Evolutionary conservation across 768 basidiomycete species (phyloP).

Genomic region (Suillus subalutaceus): DNA sequence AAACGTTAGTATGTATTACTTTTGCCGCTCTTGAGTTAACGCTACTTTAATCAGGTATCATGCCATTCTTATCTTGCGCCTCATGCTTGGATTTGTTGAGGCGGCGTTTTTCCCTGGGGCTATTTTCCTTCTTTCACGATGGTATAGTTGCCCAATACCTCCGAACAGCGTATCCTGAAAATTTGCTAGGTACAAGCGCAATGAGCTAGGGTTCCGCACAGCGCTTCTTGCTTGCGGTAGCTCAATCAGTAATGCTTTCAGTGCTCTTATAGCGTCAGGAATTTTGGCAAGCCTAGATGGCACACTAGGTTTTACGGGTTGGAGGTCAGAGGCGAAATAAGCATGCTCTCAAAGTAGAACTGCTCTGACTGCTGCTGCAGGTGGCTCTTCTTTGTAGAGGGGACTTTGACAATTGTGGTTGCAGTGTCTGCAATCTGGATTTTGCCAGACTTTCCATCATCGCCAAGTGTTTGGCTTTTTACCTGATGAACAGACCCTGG

Average conservation of each 20-base stretch:
- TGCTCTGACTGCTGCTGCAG: constrained; percentile 32
- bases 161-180: neutral
- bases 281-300: constrained; percentile 75
- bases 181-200: constrained; percentile 51
- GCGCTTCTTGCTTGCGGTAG: constrained; percentile 71
- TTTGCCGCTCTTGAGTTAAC: constrained; percentile 5
- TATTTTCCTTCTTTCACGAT: constrained; percentile 67
- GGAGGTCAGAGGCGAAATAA: constrained; percentile 53
- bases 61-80: constrained; percentile 65
- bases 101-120: constrained; percentile 74
- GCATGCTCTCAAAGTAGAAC: neutral
- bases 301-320: constrained; percentile 64
- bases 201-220: constrained; percentile 67
- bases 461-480: constrained; percentile 60
- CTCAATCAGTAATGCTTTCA: constrained; percentile 80
- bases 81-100: constrained; percentile 73
- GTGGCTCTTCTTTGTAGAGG: constrained; percentile 75
- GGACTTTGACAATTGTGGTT: constrained; percentile 54
- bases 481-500: constrained; percentile 53
- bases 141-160: constrained; percentile 34
- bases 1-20: constrained; percentile 16
- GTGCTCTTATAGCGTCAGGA: constrained; percentile 75
- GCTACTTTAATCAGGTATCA: constrained; percentile 46
- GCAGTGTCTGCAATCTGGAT: constrained; percentile 57
- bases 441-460: constrained; percentile 74